Base-by-base conservation (phyloP, 176 grass and related monocot genomes). In the Olyra latifolia region DNA sequence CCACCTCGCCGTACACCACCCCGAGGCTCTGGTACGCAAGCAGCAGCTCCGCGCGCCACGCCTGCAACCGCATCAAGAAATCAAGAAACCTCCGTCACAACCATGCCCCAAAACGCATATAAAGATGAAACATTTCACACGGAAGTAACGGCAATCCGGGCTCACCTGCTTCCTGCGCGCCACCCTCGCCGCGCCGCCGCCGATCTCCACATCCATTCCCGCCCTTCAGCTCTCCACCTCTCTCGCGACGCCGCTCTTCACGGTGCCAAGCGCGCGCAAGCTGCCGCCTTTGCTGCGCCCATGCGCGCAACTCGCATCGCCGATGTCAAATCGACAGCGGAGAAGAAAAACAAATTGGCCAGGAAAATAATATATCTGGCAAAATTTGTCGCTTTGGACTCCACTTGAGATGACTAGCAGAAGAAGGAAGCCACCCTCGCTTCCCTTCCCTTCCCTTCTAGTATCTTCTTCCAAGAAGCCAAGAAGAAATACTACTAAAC, bases 11-110 rank as follows among this genome's bases (percentile, higher is more conserved):
- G 67, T 99, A 99, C 45, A 95, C 96, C 10, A 95, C 96, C 1
- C 96, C 96, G 1, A 99, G 88, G 88, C 90, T 93, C 82, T 95
- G 96, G 82, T 93, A 99, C 3, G 96, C 92, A 7, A 99, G 90
- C 75, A 88, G 16, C 23, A 91, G 67, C 63, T 87, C 81, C 49
- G 79, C 60, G 69, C 86, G 79, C 92, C 92, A 91, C 22, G 84
- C 76, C 77, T 91, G 80, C 78, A 56, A 69, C 81, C 83, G 70
- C 74, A 28, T 7, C 64, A 77, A 55, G 5, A 74, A 90, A 62
- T 61, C 40, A 69, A 76, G 35, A 75, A 61, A 27, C 62, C 29
- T 29, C 28, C 61, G 3, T 14, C 60, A 29, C 32, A 15, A 5
- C 12, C 15, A 55, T n/a, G 52, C 11, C 35, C 72, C 27, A 40